phyloP scores from a whole-genome alignment of 2,329 filamentous ascomycete species.

The Dryadomyces sulphureus region DNA sequence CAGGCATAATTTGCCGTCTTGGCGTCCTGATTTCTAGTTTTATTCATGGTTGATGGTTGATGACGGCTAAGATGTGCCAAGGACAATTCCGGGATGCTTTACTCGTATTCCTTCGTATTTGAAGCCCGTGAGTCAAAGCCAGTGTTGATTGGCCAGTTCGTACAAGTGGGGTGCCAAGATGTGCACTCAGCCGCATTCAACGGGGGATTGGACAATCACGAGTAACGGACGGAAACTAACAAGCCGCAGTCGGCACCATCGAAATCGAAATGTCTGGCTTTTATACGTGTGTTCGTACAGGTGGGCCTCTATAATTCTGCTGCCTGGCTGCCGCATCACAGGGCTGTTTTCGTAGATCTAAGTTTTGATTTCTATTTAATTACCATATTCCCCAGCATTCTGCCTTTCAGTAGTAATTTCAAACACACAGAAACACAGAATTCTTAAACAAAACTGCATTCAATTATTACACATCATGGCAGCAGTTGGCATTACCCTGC shows the following conservation, averaged over 20 bases:
- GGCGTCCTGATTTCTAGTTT: background rate
- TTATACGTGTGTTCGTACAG: background rate
- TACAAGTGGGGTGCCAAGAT: background rate
- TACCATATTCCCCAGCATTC: too few species aligned
- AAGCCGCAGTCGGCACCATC: background rate
- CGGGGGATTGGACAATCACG: background rate
- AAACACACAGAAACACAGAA: background rate
- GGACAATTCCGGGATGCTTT: background rate
- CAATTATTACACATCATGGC: background rate
- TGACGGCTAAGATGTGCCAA: background rate
- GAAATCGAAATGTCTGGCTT: background rate
- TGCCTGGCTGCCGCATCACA: background rate
- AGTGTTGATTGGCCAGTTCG: background rate
- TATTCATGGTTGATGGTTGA: background rate
- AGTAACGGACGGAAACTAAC: too few species aligned
- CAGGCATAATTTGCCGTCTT: conserved; percentile 16
- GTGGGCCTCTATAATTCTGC: background rate
- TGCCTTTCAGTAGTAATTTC: too few species aligned
- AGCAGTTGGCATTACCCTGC: background rate
- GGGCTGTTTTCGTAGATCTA: background rate
- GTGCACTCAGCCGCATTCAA: background rate
- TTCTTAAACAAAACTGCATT: too few species aligned
- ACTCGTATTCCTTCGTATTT: too few species aligned
- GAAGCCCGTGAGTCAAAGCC: too few species aligned
- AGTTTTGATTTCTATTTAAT: background rate